phyloP scores from a whole-genome alignment of 2,329 filamentous ascomycete genomes.

The Aspergillus fructus region DNA sequence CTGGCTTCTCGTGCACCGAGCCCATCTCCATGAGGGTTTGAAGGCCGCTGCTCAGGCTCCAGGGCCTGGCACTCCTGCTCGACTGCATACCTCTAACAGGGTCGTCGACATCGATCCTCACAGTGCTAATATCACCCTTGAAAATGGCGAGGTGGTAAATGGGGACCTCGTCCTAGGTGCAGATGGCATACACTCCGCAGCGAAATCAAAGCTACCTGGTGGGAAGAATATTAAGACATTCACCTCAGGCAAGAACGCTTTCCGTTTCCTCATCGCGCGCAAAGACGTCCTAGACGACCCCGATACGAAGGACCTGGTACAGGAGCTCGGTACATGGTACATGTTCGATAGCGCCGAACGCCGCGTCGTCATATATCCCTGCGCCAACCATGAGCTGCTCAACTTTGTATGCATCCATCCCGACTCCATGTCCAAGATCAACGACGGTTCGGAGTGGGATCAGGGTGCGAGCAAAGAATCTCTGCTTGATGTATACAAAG shows the following conservation, averaged over 20 bases:
- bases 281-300: conserved; percentile 44
- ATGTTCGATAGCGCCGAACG: conserved; percentile 47
- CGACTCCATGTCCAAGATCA: conserved; percentile 30
- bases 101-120: conserved; percentile 47
- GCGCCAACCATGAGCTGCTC: conserved; percentile 46
- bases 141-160: conserved; percentile 43
- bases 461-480: conserved; percentile 26
- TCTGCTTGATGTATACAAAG: conserved; percentile 28
- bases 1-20: conserved; percentile 56
- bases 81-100: conserved; percentile 45
- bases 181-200: conserved; percentile 50
- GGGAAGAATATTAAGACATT: conserved; percentile 36
- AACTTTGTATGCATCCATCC: conserved; percentile 58
- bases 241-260: conserved; percentile 56
- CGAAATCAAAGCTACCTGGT: conserved; percentile 28
- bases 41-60: conserved; percentile 47
- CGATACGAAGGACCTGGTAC: conserved; percentile 38
- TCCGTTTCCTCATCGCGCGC: conserved; percentile 55
- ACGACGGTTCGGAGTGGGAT: conserved; percentile 40
- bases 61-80: conserved; percentile 38
- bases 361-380: conserved; percentile 50
- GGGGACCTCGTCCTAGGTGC: conserved; percentile 56
- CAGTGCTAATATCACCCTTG: conserved; percentile 45
- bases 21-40: conserved; percentile 53
- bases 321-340: conserved; percentile 40